Base-by-base conservation (phyloP, 2,329 filamentous ascomycete genomes). In the Aureobasidium namibiae region DNA sequence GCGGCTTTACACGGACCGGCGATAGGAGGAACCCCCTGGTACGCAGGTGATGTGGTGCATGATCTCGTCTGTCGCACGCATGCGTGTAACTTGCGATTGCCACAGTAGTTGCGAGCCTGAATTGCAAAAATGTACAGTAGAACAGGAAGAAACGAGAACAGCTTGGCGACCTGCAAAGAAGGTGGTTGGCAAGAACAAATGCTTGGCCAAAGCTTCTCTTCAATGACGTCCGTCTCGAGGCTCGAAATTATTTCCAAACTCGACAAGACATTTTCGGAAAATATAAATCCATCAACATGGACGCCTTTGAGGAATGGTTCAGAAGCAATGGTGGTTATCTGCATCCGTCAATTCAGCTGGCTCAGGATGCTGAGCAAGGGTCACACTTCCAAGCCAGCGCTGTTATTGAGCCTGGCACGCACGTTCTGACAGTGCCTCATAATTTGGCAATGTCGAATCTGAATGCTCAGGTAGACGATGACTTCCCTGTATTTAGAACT, bases 391-490 rank as follows among this genome's bases (percentile, higher is more conserved):
- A 42, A 26, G 65, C 68, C 3, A 54, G 46, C 7, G 56, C 60
- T 16, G 31, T 60, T 16, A 56, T 72, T 23, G 56, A 53, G 9
- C 58, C 64, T 10, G 62, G 63, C 8, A 61, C 65, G 1, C 59
- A 48, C 0, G 58, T 72, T 9, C 65, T 65, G 31, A 65, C 63
- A 16, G 67, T 69, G 7, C 70, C 71, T 18, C 69, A 72, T 46
- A 63, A 65, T 9, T 61, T 72, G 26, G 65, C 70, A 13, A 61
- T 73, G 14, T 73, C 70, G 2, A 69, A 70, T 54, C 63, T 73
- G 29, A 73, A 73, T 60, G 70, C 70, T 3, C 63, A 72, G 34
- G 70, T 72, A 11, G 71, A 72, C 59, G 68, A 72, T 46, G 59
- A 53, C 8, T 70, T 67, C 29, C 63, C 68, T 0, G 65, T 68